Percentiles rank a stretch among this genome's conserved stretches.
Conservation (phyloP, 192 early-diverging fungal genomes). For the Coemansia sp. region DNA sequence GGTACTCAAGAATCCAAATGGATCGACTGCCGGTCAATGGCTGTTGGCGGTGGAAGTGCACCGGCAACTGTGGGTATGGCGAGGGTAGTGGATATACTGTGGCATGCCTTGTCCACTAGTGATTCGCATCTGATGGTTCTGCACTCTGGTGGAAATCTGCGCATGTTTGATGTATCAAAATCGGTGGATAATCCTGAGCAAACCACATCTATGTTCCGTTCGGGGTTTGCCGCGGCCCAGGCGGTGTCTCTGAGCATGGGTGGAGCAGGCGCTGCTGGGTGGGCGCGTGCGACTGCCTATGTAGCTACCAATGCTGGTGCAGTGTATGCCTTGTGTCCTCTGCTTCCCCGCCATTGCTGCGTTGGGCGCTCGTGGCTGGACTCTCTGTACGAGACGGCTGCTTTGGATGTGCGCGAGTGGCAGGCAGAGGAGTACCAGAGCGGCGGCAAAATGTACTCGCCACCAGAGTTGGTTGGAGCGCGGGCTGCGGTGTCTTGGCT, state of each 20-base stretch:
- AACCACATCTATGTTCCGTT: slow-evolving; percentile 30
- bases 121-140: slow-evolving; percentile 68
- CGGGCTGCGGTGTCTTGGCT: slow-evolving; percentile 34
- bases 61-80: slow-evolving; percentile 18
- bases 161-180: slow-evolving; percentile 67
- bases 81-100: slow-evolving; percentile 63
- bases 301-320: slow-evolving; percentile 67
- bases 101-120: slow-evolving; percentile 77
- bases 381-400: slow-evolving; percentile 30
- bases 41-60: slow-evolving; percentile 11
- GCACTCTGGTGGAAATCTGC: slow-evolving; percentile 58
- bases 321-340: slow-evolving; percentile 71
- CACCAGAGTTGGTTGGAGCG: slow-evolving; percentile 43
- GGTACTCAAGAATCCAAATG: slow-evolving; percentile 5
- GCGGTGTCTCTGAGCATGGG: slow-evolving; percentile 53
- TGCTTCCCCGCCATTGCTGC: slow-evolving; percentile 57
- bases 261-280: slow-evolving; percentile 41
- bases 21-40: slow-evolving; percentile 39
- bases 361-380: slow-evolving; percentile 35
- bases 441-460: slow-evolving; percentile 19
- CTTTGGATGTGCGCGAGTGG: slow-evolving; percentile 48
- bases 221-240: slow-evolving; percentile 33
- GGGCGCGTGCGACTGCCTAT: slow-evolving; percentile 71
- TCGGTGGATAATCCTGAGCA: slow-evolving; percentile 68
- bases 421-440: slow-evolving; percentile 47